Conservation (phyloP, 768 basidiomycete genomes). For the Pisolithus sp. region DNA sequence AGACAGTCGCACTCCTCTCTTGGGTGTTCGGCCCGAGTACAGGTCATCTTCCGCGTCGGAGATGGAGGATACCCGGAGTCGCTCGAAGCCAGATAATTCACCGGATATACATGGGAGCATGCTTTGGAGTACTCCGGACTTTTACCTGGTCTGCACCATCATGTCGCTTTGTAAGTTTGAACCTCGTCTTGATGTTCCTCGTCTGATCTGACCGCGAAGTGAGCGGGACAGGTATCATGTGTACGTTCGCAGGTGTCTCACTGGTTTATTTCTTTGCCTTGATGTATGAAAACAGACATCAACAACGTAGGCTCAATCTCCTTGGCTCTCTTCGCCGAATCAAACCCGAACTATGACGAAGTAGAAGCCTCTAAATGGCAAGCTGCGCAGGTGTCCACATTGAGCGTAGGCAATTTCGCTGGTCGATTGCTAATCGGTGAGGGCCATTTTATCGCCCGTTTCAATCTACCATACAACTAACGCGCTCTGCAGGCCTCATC, state of each 20-base stretch:
- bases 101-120: constrained; percentile 53
- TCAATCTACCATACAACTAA: background rate
- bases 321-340: constrained; percentile 58
- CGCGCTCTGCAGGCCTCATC: constrained; percentile 43
- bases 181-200: background rate
- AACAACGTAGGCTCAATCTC: constrained; percentile 84
- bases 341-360: constrained; percentile 58
- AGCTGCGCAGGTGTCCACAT: constrained; percentile 74
- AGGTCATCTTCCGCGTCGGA: background rate
- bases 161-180: constrained; percentile 49
- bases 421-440: constrained; percentile 55
- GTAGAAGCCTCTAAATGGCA: constrained; percentile 68
- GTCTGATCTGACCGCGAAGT: constrained; percentile 27
- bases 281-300: constrained; percentile 44
- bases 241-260: constrained; percentile 30
- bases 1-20: background rate
- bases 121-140: constrained; percentile 49
- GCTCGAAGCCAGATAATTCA: constrained; percentile 15
- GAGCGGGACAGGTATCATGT: constrained; percentile 73
- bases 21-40: background rate
- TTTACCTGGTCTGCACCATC: constrained; percentile 58
- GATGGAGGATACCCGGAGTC: background rate
- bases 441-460: background rate
- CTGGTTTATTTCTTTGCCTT: background rate
- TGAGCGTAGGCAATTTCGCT: constrained; percentile 75